Conservation (phyloP, 2,329 filamentous ascomycete genomes). For the Hypoxylon sp. region DNA sequence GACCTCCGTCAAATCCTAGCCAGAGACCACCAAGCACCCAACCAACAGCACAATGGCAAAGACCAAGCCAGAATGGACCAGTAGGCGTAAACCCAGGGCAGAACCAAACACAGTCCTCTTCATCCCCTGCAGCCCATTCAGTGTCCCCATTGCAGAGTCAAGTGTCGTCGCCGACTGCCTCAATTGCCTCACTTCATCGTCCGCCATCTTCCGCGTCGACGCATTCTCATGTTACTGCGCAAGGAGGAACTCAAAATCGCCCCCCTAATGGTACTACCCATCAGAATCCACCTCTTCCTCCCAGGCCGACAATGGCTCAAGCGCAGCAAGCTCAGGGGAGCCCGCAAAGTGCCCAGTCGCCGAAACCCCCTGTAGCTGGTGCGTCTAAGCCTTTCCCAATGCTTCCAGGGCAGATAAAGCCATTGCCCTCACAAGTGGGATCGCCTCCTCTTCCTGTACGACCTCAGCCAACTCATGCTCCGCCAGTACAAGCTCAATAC, state of each 20-base stretch:
- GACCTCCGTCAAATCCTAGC: slow-evolving; percentile 13
- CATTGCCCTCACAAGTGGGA: slow-evolving; percentile 48
- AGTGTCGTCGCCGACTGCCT: slow-evolving; percentile 49
- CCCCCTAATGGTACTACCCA: slow-evolving; percentile 17
- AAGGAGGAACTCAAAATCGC: slow-evolving; percentile 12
- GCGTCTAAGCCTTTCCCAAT: slow-evolving; percentile 47
- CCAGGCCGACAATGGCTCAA: slow-evolving; percentile 36
- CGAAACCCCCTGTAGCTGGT: slow-evolving; percentile 18
- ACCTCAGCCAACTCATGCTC: slow-evolving; percentile 14
- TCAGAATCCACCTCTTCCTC: slow-evolving; percentile 25
- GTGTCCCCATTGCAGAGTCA: slow-evolving; percentile 49
- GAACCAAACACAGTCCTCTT: slow-evolving; percentile 34
- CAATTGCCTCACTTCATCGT: slow-evolving; percentile 47
- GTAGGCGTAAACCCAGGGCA: slow-evolving; percentile 10
- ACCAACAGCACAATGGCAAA: slow-evolving; percentile 23
- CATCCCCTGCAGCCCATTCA: slow-evolving; percentile 40
- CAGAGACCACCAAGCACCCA: slow-evolving; percentile 20
- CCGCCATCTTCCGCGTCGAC: slow-evolving; percentile 46
- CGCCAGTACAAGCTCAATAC: slow-evolving; percentile 8
- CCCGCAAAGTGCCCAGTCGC: slow-evolving; percentile 15
- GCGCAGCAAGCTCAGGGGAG: slow-evolving; percentile 17
- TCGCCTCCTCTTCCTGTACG: slow-evolving; percentile 31
- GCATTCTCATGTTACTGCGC: slow-evolving; percentile 27
- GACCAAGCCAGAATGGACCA: slow-evolving; percentile 18
- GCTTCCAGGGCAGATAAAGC: slow-evolving; percentile 50